These are phyloP conservation scores for Fusarium transvaalense DNA, from an alignment of 2,329 filamentous ascomycete species.

Conservation along the genomic window DNA sequence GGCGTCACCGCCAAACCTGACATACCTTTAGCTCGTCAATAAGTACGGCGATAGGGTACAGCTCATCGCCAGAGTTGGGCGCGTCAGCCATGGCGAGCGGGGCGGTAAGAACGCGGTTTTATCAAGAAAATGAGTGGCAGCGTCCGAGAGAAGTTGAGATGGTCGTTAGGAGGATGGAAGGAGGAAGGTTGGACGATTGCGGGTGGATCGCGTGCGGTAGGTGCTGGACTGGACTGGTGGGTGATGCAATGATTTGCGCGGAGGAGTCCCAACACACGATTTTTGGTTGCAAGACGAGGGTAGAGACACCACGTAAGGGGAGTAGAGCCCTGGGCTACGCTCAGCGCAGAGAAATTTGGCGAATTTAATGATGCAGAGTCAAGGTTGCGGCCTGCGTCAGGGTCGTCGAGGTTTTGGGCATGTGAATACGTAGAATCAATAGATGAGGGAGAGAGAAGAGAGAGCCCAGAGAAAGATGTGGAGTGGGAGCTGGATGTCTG, in stretches of 20 bases:
- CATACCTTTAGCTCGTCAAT: constrained; percentile 98
- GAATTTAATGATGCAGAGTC: constrained; percentile 26
- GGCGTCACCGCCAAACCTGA: constrained; percentile 49
- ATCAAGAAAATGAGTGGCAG: constrained; percentile 41
- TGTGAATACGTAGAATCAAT: constrained; percentile 46
- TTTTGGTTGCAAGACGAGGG: constrained; percentile 43
- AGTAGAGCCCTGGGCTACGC: constrained; percentile 18
- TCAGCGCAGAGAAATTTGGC: constrained; percentile 36
- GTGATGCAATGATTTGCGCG: constrained; percentile 53
- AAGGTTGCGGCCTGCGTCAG: constrained; percentile 40
- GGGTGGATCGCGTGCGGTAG: constrained; percentile 49
- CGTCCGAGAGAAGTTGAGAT: constrained; percentile 41
- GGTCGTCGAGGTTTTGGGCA: constrained; percentile 35
- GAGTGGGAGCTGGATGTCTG: constrained; percentile 43
- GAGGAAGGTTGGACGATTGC: constrained; percentile 43
- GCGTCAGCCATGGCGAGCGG: constrained; percentile 84
- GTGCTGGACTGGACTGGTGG: constrained; percentile 33
- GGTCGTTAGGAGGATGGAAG: constrained; percentile 39
- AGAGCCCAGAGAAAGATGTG: constrained; percentile 29
- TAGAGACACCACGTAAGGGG: constrained; percentile 21
- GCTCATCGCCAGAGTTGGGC: constrained; percentile 93
- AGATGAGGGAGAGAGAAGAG: constrained; percentile 46
- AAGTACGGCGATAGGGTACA: constrained; percentile 99
- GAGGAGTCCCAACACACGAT: constrained; percentile 50
- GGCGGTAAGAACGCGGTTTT: constrained; percentile 51